phyloP scores from a whole-genome alignment of 441 rosid species.

The Pelargonium myrrhifolium region DNA sequence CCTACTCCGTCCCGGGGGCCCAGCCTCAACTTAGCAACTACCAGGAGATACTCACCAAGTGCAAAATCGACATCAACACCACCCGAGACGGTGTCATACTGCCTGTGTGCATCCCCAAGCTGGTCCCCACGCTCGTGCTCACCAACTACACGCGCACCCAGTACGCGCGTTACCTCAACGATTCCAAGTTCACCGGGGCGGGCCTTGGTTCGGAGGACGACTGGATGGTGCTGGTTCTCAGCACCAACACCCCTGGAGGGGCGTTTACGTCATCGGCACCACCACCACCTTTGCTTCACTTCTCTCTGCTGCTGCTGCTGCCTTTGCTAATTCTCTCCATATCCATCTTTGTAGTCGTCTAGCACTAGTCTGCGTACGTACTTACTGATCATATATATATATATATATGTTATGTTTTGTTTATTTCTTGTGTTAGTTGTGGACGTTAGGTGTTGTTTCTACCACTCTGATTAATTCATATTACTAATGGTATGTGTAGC shows the following conservation, averaged over 20 bases:
- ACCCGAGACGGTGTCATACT: conserved; percentile 47
- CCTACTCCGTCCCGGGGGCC: conserved; percentile 20
- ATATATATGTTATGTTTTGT: no score
- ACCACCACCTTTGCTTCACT: no score
- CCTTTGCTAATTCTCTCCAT: no score
- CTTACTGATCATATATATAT: no score
- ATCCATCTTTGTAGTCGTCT: no score
- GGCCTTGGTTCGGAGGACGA: conserved; percentile 65
- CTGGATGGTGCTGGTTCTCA: conserved; percentile 69
- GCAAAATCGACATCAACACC: conserved; percentile 44
- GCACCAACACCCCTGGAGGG: conserved; percentile 36
- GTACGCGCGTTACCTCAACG: conserved; percentile 44
- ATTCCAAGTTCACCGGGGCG: conserved; percentile 46
- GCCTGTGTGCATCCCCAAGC: conserved; percentile 54
- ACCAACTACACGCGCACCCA: conserved; percentile 57
- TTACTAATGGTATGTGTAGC: no score
- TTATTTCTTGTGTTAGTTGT: no score
- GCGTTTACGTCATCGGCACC: no score
- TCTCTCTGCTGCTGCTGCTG: no score
- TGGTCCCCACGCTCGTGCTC: conserved; percentile 52
- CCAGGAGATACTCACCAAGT: conserved; percentile 39
- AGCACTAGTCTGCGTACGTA: no score
- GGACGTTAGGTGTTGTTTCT: no score
- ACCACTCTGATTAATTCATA: no score
- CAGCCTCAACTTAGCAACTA: conserved; percentile 34